These are phyloP conservation scores for Pyricularia grisea DNA, from an alignment of 2,329 filamentous ascomycete genomes.

Conservation along the genomic window DNA sequence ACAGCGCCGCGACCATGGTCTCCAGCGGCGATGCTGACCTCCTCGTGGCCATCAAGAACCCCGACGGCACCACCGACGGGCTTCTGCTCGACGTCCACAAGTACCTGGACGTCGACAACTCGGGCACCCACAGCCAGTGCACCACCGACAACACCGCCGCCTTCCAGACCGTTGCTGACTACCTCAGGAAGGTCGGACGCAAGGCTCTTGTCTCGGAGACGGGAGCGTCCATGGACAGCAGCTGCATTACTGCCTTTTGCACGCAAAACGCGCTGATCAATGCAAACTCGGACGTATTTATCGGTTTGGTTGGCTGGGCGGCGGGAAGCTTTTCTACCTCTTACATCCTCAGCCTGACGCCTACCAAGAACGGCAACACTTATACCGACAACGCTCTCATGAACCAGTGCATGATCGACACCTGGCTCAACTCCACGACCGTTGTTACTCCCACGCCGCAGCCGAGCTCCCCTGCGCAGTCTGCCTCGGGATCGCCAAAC, in stretches of 20 bases:
- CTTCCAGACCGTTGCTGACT: slow-evolving; percentile 23
- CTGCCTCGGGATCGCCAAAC: background rate
- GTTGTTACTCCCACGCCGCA: background rate
- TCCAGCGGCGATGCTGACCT: slow-evolving; percentile 39
- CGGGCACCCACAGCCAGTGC: slow-evolving; percentile 41
- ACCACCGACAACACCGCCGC: slow-evolving; percentile 32
- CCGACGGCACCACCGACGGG: slow-evolving; percentile 44
- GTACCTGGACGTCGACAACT: slow-evolving; percentile 49
- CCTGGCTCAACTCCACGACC: slow-evolving; percentile 6
- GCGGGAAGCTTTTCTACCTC: slow-evolving; percentile 16
- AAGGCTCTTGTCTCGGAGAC: slow-evolving; percentile 26
- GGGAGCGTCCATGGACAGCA: slow-evolving; percentile 23
- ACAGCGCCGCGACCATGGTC: slow-evolving; percentile 28
- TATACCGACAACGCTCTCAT: slow-evolving; percentile 11
- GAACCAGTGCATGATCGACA: slow-evolving; percentile 11
- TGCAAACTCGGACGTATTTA: slow-evolving; percentile 20
- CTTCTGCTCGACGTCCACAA: slow-evolving; percentile 53
- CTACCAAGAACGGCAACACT: slow-evolving; percentile 15
- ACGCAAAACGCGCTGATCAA: slow-evolving; percentile 22
- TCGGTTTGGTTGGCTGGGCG: slow-evolving; percentile 19
- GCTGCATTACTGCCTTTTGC: slow-evolving; percentile 21
- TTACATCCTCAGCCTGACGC: slow-evolving; percentile 19
- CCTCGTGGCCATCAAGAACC: slow-evolving; percentile 45
- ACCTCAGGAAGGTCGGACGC: slow-evolving; percentile 22
- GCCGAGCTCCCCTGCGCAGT: background rate